Conservation (phyloP, 1,139 yeast genomes). For the Pichia sp. region DNA sequence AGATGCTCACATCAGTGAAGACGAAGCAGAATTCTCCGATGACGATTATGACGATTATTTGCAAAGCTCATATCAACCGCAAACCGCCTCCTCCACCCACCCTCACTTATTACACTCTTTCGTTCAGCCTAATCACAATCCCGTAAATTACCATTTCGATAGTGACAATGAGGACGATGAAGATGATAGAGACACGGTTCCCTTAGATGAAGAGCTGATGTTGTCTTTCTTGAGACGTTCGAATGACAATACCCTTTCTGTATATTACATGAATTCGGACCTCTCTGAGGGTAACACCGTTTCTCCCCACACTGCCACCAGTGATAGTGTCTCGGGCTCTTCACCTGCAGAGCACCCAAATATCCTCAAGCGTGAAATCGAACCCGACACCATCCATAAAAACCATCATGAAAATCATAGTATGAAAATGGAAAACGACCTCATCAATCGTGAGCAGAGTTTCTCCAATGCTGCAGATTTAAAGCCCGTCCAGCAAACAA, state of each 20-base stretch:
- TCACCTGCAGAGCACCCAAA: not conserved
- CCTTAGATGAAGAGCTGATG: slow-evolving; percentile 20
- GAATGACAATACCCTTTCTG: not conserved
- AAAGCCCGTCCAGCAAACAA: not conserved
- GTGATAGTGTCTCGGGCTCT: not conserved
- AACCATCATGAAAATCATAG: not conserved
- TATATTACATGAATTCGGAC: slow-evolving; percentile 1
- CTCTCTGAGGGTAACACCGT: slow-evolving; percentile 1
- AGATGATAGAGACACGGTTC: slow-evolving; percentile 10
- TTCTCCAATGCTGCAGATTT: not conserved
- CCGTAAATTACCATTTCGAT: not conserved
- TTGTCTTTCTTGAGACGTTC: slow-evolving; percentile 10
- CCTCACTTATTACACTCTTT: not conserved
- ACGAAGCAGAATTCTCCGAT: slow-evolving; percentile 8
- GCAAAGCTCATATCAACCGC: not conserved
- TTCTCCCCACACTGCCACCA: not conserved
- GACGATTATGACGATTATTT: slow-evolving; percentile 11
- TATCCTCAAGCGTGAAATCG: not conserved
- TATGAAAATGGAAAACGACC: not conserved
- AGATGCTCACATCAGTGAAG: not conserved
- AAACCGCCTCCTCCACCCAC: not conserved
- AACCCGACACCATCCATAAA: not conserved
- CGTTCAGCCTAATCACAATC: not conserved
- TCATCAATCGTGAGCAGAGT: not conserved
- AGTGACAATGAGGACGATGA: slow-evolving; percentile 5